Evolutionary conservation across 2,329 filamentous ascomycete species (phyloP).

Genomic region (Thielaviopsis punctulata): DNA sequence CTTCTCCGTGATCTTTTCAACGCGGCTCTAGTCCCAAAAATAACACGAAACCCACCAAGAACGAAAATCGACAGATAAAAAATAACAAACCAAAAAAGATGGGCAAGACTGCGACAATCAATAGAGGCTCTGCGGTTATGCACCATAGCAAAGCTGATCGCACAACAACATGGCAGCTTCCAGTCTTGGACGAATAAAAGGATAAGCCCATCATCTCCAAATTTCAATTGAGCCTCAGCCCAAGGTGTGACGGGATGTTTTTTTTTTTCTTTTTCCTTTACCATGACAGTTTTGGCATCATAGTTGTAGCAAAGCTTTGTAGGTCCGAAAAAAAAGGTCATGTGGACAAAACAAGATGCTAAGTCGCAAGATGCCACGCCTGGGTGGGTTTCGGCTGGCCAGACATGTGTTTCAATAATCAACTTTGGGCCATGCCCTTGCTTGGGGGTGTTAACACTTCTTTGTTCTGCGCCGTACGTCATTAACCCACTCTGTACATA

Average conservation of each 20-base stretch:
- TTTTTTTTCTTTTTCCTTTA: neutral
- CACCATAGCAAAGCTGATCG: neutral
- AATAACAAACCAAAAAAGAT: neutral
- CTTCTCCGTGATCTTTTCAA: neutral
- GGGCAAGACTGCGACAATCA: neutral
- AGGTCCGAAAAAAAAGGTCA: neutral
- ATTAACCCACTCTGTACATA: no score
- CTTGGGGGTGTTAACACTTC: no score
- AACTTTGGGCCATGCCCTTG: no score
- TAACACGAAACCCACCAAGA: neutral
- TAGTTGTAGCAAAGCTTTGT: no score
- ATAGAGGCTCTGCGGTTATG: constrained; percentile 2
- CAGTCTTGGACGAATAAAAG: neutral
- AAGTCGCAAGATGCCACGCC: neutral
- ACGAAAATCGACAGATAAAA: neutral
- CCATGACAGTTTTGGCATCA: no score
- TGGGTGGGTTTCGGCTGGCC: neutral
- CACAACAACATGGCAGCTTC: neutral
- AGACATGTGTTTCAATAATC: neutral
- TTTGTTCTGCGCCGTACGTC: neutral
- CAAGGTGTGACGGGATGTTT: no score
- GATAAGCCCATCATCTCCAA: neutral
- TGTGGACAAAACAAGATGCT: neutral
- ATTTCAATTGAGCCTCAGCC: no score
- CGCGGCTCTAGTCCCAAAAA: neutral